Evolutionary conservation across 352 stramenopile genomes (phyloP), one percentile per base, ranked within the genome.

Genomic region (Pythium apleroticum): DNA sequence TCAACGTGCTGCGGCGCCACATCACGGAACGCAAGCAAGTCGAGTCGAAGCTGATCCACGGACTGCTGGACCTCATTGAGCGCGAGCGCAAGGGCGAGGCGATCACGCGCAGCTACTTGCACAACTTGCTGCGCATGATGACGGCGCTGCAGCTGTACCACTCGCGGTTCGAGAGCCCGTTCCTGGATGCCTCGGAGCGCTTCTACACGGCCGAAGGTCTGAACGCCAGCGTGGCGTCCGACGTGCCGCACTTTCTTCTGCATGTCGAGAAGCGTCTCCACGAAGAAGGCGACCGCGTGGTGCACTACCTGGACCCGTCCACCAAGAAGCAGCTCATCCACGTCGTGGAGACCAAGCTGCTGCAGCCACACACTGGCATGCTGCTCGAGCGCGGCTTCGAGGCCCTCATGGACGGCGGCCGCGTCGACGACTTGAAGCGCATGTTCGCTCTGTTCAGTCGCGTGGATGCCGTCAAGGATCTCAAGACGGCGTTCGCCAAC

Each of bases 361-460:
- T 98, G 15, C 83, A 87, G 60, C 86, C 90, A 1, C 93, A 98
- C 65, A 83, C 91, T 22, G 60, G 71, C 10, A 83, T 77, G 39
- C 63, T 98, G 20, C 52, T 98, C 1, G 91, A 97, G 52, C 77
- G 84, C 20, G 93, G 93, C 14, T 96, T 97, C 66, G 82, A 91
- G 20, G 75, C 68, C 12, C 71, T 98, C n/a, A 90, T 98, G 83
- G 84, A 93, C 31, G 85, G 78, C 58, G 66, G 78, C 8, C 75
- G 85, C 22, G 72, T 95, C 12, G 89, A 94, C 14, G 92, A 97
- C 53, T 62, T 98, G 7, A 87, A 87, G 62, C 76, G 89, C 39
- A 93, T 98, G 84, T 97, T 96, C 65, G 46, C 69, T 28, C 69
- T 98, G 15, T 95, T 89, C 27, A 74, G 66, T 1, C 77, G 80